Percentiles rank a stretch among this genome's conserved stretches.
Evolutionary conservation across 495 filamentous ascomycete species (phyloP).

Genomic region (Aspergillus coremiiformis): DNA sequence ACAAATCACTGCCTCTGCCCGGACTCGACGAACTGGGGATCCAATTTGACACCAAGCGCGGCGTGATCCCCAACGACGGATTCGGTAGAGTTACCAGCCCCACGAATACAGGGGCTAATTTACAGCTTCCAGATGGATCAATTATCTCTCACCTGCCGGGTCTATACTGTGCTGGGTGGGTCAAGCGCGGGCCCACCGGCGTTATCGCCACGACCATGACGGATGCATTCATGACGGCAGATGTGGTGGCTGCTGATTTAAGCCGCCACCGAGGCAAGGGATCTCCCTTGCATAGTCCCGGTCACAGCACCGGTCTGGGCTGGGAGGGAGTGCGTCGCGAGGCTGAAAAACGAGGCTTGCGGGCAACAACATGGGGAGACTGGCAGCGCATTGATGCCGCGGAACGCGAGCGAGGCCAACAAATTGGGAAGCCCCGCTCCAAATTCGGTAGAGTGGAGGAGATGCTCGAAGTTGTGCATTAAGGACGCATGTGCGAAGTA

Average conservation of each 20-base stretch:
- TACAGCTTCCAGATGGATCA: slow-evolving; percentile 29
- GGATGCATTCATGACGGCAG: slow-evolving; percentile 85
- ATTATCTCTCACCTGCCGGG: slow-evolving; percentile 56
- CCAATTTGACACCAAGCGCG: slow-evolving; percentile 63
- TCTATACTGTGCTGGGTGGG: slow-evolving; percentile 92
- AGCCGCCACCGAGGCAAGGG: slow-evolving; percentile 17
- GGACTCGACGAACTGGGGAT: slow-evolving; percentile 72
- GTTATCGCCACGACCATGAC: slow-evolving; percentile 96
- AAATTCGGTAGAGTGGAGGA: slow-evolving; percentile 72
- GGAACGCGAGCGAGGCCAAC: slow-evolving; percentile 60
- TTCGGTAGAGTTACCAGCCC: slow-evolving; percentile 59
- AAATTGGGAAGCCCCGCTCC: slow-evolving; percentile 69
- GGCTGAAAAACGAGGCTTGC: slow-evolving; percentile 42
- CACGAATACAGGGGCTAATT: slow-evolving; percentile 14
- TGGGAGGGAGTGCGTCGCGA: slow-evolving; percentile 67
- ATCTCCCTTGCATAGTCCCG: slow-evolving; percentile 42
- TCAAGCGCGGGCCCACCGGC: slow-evolving; percentile 89
- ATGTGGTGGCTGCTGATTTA: slow-evolving; percentile 73
- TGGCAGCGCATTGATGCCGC: slow-evolving; percentile 79
- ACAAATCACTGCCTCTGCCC: slow-evolving; percentile 68
- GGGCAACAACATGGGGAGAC: slow-evolving; percentile 61
- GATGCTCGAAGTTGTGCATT: slow-evolving; percentile 60
- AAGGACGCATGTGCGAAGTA: slow-evolving; percentile 8
- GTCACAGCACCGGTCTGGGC: slow-evolving; percentile 46
- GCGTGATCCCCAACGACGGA: slow-evolving; percentile 80